These are phyloP conservation scores for Aspergillus alliaceus DNA, from an alignment of 2,329 filamentous ascomycete genomes.

Conservation along the genomic window DNA sequence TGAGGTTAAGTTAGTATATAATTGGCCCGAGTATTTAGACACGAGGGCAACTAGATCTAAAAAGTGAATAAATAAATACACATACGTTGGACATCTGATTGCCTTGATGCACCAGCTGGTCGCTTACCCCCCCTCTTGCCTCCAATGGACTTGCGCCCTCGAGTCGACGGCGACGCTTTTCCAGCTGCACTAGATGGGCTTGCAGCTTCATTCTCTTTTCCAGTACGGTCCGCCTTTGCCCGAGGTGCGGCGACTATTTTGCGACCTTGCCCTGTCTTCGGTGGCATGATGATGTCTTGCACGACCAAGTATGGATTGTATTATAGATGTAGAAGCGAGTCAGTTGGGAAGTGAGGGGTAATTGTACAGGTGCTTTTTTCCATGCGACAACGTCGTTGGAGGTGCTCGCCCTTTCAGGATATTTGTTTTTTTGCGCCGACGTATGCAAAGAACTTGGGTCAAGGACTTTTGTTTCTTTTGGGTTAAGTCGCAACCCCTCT, in stretches of 20 bases:
- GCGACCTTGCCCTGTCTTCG: constrained; percentile 25
- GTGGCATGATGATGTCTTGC: constrained; percentile 25
- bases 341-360: not conserved
- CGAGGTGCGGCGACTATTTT: constrained; percentile 11
- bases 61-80: not conserved
- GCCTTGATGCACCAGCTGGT: constrained; percentile 19
- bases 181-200: constrained; percentile 14
- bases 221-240: constrained; percentile 2
- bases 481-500: not conserved
- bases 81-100: constrained; percentile 42
- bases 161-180: constrained; percentile 4
- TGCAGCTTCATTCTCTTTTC: constrained; percentile 8
- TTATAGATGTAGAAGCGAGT: not conserved
- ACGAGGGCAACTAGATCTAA: not conserved
- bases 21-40: not conserved
- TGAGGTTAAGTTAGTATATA: constrained; percentile 34
- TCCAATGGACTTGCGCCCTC: constrained; percentile 19
- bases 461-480: not conserved
- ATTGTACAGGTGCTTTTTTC: not conserved
- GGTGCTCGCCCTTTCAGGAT: not conserved
- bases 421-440: not conserved
- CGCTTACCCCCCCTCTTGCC: constrained; percentile 19
- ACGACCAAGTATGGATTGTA: not conserved
- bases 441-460: not conserved
- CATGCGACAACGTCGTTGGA: not conserved